Base-by-base conservation (phyloP, 768 basidiomycete species). In the Atractiella rhizophila region DNA sequence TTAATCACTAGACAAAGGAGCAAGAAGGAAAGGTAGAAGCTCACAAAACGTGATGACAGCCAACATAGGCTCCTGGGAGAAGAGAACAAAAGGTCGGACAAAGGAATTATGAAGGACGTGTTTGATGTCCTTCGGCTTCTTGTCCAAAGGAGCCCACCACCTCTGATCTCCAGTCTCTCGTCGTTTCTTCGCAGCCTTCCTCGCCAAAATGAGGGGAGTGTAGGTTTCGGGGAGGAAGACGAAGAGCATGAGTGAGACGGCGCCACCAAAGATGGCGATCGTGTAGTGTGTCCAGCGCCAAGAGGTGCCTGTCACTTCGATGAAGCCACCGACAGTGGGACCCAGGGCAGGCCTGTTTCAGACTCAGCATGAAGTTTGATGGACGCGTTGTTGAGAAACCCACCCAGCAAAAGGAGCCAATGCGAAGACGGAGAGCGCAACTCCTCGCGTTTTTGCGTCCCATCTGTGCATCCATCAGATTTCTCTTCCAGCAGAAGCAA, bases 31-130 rank as follows among this genome's bases (percentile, higher is more conserved):
- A n/a, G n/a, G n/a, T n/a, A n/a, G n/a, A n/a, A n/a, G n/a, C n/a
- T n/a, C n/a, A n/a, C 48, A 53, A n/a, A 49, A 32, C 6, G 49
- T 54, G 9, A 57, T 42, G 31, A 49, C 43, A 9, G 40, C 16
- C 0, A 56, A 39, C 50, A 57, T 54, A 1, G 56, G 55, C 44
- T 56, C 56, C 11, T 48, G n/a, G 37, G 47, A 11, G 12, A 54
- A 30, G 45, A 56, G 47, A 27, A 28, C 36, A 51, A 56, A 49
- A 2, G 54, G 54, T 39, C 49, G 47, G 28, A 45, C 19, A 5
- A 55, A 39, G 11, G 47, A 50, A 0, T 39, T 31, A 8, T 47
- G 35, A 19, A 50, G 24, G 13, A 51, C 16, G 0, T 29, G 42
- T 15, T 23, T 34, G 34, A 43, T 10, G 4, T 35, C 30, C 13